Evolutionary conservation across 2,329 filamentous ascomycete genomes (phyloP).

Genomic region (Fusarium sp.): DNA sequence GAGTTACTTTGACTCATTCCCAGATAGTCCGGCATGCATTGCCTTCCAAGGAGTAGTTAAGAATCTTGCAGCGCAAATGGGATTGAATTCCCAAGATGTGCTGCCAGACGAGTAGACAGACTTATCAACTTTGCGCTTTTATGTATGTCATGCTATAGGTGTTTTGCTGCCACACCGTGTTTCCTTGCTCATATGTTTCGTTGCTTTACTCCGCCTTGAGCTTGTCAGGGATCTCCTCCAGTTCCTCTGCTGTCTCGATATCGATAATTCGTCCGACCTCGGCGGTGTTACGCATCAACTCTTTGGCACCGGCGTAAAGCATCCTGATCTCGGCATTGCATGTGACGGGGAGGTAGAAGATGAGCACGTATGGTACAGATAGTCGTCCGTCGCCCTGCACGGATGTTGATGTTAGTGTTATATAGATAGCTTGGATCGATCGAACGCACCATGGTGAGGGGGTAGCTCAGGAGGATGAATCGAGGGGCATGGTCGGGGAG

Average conservation of each 20-base stretch:
- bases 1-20: constrained; percentile 94
- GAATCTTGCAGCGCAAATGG: constrained; percentile 73
- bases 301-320: constrained; percentile 95
- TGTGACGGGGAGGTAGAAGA: constrained; percentile 94
- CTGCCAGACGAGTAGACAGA: constrained; percentile 52
- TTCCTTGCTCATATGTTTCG: background rate
- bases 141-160: constrained; percentile 36
- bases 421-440: background rate
- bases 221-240: constrained; percentile 82
- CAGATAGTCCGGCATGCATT: constrained; percentile 88
- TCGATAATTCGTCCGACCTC: constrained; percentile 92
- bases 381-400: constrained; percentile 80
- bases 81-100: constrained; percentile 67
- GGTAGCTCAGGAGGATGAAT: constrained; percentile 91
- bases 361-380: constrained; percentile 90
- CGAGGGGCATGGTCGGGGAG: constrained; percentile 92
- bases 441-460: constrained; percentile 78
- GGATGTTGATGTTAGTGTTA: constrained; percentile 33
- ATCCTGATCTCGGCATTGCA: constrained; percentile 89
- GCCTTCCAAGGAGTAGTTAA: constrained; percentile 85
- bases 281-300: constrained; percentile 91
- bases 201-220: constrained; percentile 48
- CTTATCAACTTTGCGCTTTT: constrained; percentile 17
- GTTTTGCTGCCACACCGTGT: background rate
- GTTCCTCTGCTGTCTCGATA: constrained; percentile 81